These are phyloP conservation scores for Gastrolobium villosum DNA, from an alignment of 306 rosid genomes.

Conservation along the genomic window DNA sequence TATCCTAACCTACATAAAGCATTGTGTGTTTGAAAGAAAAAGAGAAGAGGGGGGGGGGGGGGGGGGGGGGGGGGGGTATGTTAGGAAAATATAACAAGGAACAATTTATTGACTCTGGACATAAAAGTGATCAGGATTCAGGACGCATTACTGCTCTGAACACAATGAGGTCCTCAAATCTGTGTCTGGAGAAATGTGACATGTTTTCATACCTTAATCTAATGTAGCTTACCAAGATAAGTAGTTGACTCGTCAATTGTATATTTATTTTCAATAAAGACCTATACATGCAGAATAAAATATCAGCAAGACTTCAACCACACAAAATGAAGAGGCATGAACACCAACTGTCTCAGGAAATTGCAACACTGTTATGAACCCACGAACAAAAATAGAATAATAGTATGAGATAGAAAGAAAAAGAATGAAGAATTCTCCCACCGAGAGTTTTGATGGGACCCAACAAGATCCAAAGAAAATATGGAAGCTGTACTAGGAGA, in stretches of 20 bases:
- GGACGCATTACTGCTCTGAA: neutral
- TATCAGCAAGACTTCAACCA: conserved; percentile 26
- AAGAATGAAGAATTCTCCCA: too few species aligned
- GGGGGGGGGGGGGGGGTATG: neutral
- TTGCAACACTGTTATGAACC: neutral
- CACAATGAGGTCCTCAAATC: neutral
- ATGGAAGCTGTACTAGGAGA: too few species aligned
- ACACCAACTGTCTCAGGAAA: conserved; percentile 30
- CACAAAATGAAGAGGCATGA: neutral
- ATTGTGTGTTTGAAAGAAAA: too few species aligned
- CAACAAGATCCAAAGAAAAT: too few species aligned
- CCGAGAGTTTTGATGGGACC: too few species aligned
- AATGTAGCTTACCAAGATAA: neutral
- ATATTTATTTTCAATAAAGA: conserved; percentile 3
- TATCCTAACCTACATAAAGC: neutral
- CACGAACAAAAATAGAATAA: too few species aligned
- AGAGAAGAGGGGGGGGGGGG: too few species aligned
- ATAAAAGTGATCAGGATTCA: neutral
- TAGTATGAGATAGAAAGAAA: too few species aligned
- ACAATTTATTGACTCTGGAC: neutral
- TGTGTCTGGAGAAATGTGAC: conserved; percentile 9
- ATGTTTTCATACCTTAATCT: conserved; percentile 32
- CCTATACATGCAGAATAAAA: conserved; percentile 31
- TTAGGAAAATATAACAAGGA: neutral
- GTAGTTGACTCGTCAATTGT: conserved; percentile 1